Evolutionary conservation across 2,329 filamentous ascomycete species (phyloP).

Genomic region (Ceratocystis ficicola): DNA sequence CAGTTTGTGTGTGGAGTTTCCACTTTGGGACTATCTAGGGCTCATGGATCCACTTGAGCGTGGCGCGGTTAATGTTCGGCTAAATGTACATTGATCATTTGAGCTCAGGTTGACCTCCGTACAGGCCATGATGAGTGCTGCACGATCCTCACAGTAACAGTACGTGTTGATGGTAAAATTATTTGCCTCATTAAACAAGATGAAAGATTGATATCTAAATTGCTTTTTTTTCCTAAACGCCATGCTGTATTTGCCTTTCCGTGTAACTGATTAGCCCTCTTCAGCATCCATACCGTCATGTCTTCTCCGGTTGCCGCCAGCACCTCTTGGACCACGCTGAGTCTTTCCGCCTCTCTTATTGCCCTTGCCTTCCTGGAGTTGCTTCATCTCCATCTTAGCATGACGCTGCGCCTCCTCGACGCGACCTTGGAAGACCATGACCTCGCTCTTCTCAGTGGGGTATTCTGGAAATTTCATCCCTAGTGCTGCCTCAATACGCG

Average conservation of each 20-base stretch:
- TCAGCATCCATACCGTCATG: conserved; percentile 61
- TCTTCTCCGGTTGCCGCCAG: conserved; percentile 35
- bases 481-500: conserved; percentile 70
- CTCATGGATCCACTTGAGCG: conserved; percentile 1
- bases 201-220: conserved; percentile 7
- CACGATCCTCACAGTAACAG: background rate
- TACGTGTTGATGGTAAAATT: background rate
- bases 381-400: conserved; percentile 71
- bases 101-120: background rate
- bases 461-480: conserved; percentile 64
- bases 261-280: conserved; percentile 43
- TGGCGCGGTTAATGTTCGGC: conserved; percentile 13
- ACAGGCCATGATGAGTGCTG: too few relatives aligned
- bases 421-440: conserved; percentile 64
- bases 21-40: conserved; percentile 14
- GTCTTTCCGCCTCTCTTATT: conserved; percentile 41
- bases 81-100: background rate
- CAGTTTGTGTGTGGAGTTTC: conserved; percentile 15
- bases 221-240: conserved; percentile 4
- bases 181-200: background rate
- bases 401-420: conserved; percentile 75
- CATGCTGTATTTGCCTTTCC: background rate
- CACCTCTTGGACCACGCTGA: conserved; percentile 26
- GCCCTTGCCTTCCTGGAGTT: conserved; percentile 56
- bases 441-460: conserved; percentile 63